Percentiles rank a stretch among this genome's conserved stretches.
Conservation (phyloP, 495 filamentous ascomycete genomes). For the Podospora fimiseda region DNA sequence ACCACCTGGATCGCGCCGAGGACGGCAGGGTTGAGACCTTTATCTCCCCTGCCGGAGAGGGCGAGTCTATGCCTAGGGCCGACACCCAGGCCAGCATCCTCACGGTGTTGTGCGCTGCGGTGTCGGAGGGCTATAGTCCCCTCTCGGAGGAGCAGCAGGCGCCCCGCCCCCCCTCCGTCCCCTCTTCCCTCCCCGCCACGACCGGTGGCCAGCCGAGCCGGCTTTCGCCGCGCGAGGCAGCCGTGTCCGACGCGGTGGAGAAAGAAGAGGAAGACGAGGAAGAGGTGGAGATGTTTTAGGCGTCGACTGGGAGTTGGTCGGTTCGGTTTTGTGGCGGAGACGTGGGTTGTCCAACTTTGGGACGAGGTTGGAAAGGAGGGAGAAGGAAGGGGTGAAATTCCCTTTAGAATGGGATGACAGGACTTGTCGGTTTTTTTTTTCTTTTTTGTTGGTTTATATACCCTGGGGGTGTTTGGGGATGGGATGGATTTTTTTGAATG, state of each 20-base stretch:
- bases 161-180: not conserved
- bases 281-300: not conserved
- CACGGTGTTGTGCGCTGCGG: conserved; percentile 21
- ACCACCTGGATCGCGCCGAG: not conserved
- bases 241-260: too few species aligned
- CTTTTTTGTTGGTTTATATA: not conserved
- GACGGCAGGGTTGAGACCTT: conserved; percentile 1
- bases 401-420: not conserved
- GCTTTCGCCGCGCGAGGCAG: not conserved
- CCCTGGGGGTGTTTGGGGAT: not conserved
- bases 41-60: conserved; percentile 7
- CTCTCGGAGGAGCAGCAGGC: conserved; percentile 3
- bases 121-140: conserved; percentile 22
- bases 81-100: conserved; percentile 22
- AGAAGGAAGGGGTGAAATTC: not conserved
- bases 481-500: not conserved
- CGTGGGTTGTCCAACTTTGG: not conserved
- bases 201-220: not conserved
- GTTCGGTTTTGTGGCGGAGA: not conserved
- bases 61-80: conserved; percentile 1
- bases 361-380: too few species aligned
- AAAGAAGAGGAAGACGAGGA: too few species aligned
- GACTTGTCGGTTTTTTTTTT: not conserved
- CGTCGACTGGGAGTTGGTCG: not conserved
- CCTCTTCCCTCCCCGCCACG: too few species aligned